phyloP scores from a whole-genome alignment of 1,284 basidiomycete genomes.

The Moniliella sp. region DNA sequence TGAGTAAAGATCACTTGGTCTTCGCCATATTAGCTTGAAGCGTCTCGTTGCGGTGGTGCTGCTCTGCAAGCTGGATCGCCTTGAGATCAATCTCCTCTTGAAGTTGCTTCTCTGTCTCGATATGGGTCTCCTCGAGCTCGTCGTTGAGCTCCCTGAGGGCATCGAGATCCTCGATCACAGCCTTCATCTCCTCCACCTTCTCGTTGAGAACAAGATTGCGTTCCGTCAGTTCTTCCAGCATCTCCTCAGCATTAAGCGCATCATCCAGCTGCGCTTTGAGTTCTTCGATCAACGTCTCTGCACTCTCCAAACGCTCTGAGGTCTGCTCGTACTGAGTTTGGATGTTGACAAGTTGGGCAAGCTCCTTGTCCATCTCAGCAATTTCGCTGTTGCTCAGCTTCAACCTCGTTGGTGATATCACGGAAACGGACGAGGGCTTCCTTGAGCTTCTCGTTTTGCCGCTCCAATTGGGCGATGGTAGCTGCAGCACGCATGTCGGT shows the following conservation, averaged over 20 bases:
- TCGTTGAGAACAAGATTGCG: conserved; percentile 57
- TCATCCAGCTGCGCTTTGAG: conserved; percentile 85
- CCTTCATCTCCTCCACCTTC: conserved; percentile 79
- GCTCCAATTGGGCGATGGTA: conserved; percentile 59
- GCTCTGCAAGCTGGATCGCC: conserved; percentile 11
- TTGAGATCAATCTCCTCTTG: conserved; percentile 54
- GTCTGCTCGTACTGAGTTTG: conserved; percentile 10
- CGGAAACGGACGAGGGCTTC: conserved; percentile 70
- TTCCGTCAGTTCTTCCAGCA: conserved; percentile 84
- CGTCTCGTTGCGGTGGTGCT: conserved; percentile 7
- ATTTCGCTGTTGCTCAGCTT: conserved; percentile 65
- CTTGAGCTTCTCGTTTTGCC: conserved; percentile 81
- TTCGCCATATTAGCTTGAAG: conserved; percentile 20
- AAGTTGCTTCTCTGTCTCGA: conserved; percentile 75
- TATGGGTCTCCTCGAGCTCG: conserved; percentile 85
- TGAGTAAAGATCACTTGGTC: conserved; percentile 21
- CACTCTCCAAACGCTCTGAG: conserved; percentile 8
- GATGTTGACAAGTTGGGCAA: conserved; percentile 31
- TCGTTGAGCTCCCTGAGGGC: conserved; percentile 84
- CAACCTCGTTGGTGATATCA: conserved; percentile 66
- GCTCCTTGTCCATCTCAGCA: conserved; percentile 67
- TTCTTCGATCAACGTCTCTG: conserved; percentile 73
- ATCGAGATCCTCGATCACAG: conserved; percentile 83
- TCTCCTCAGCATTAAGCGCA: conserved; percentile 78
- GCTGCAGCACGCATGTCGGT: no score